Conservation (phyloP, 129 eudicot genomes). For the Gnaphalium uliginosum region DNA sequence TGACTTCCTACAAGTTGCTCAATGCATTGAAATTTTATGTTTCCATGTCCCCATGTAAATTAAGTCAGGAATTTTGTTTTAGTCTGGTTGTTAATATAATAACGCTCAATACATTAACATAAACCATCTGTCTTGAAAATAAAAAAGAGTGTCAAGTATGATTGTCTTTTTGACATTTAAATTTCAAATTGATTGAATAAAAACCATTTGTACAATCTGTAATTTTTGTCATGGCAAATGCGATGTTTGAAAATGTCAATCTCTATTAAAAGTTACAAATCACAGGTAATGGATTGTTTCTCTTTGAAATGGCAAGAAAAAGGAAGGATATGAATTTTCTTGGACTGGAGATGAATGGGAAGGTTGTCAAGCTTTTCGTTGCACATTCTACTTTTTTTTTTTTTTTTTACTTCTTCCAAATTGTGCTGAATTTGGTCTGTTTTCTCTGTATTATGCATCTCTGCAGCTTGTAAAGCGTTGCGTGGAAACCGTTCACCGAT, state of each 20-base stretch:
- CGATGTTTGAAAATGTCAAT: background rate
- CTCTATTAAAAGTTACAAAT: constrained; percentile 18
- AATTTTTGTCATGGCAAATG: background rate
- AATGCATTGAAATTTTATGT: background rate
- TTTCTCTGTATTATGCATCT: constrained; percentile 13
- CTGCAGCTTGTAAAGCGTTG: constrained; percentile 83
- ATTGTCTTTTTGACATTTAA: constrained; percentile 5
- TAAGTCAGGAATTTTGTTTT: background rate
- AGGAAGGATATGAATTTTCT: constrained; percentile 77
- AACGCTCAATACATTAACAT: background rate
- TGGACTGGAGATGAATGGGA: constrained; percentile 75
- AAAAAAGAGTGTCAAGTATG: background rate
- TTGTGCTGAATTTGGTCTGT: constrained; percentile 25
- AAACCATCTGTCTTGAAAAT: constrained; percentile 10
- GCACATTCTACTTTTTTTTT: background rate
- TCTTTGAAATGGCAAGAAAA: constrained; percentile 62
- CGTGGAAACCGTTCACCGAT: constrained; percentile 43
- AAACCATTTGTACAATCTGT: background rate
- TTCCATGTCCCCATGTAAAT: constrained; percentile 9
- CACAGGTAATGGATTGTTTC: constrained; percentile 85
- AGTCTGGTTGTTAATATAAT: background rate
- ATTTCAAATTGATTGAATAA: background rate
- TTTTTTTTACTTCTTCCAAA: background rate
- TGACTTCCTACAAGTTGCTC: background rate
- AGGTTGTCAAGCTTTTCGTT: constrained; percentile 41